Conservation (phyloP, 208 protist genomes). For the Porcisia deanei region DNA sequence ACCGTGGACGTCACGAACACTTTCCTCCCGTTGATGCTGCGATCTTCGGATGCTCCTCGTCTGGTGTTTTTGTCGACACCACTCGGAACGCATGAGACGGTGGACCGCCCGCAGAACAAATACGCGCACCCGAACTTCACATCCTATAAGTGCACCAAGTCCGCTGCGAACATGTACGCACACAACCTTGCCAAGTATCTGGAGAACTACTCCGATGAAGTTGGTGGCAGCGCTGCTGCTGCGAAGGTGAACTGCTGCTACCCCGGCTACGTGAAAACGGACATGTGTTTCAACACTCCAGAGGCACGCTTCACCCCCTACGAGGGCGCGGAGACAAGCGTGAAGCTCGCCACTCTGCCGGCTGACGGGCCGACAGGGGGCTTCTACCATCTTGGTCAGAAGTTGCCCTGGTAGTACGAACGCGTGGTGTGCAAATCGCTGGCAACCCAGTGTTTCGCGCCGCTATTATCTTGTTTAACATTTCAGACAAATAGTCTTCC, state of each 20-base stretch:
- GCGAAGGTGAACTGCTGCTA: conserved; percentile 77
- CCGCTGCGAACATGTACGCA: conserved; percentile 84
- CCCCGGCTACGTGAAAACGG: conserved; percentile 79
- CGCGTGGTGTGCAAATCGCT: neutral
- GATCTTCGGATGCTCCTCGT: conserved; percentile 55
- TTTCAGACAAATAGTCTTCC: neutral
- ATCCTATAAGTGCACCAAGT: conserved; percentile 73
- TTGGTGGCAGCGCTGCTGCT: conserved; percentile 47
- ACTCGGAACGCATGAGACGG: conserved; percentile 61
- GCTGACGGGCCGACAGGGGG: conserved; percentile 78
- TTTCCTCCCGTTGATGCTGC: conserved; percentile 66
- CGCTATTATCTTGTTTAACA: neutral
- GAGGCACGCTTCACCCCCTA: conserved; percentile 50
- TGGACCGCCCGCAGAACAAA: conserved; percentile 56
- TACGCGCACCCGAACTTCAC: conserved; percentile 36
- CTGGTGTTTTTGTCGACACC: conserved; percentile 77
- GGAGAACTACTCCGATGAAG: conserved; percentile 42
- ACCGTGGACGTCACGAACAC: conserved; percentile 66
- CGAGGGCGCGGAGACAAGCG: conserved; percentile 77
- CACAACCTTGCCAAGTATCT: conserved; percentile 78
- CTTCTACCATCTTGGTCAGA: conserved; percentile 77
- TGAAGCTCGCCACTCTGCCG: conserved; percentile 77
- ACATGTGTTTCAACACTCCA: conserved; percentile 67
- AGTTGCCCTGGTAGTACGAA: conserved; percentile 63
- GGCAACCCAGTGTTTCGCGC: neutral